A percentile compares a stretch with the other conserved stretches of the same genome.
Conservation (phyloP, 1,284 basidiomycete species). For the Caloboletus firmus region DNA sequence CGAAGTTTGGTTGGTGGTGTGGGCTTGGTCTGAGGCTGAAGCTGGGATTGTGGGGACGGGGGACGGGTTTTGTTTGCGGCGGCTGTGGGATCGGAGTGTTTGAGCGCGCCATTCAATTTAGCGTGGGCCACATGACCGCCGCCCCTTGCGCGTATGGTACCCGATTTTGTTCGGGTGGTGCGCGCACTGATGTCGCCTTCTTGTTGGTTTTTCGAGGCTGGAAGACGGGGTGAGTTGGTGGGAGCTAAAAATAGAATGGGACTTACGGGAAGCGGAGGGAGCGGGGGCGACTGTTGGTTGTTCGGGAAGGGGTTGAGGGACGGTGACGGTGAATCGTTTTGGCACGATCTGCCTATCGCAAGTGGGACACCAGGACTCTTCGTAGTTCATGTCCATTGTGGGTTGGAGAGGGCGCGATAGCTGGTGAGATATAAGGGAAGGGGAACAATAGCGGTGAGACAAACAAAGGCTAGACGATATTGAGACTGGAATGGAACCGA, state of each 20-base stretch:
- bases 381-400: constrained; percentile 50
- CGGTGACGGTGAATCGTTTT: constrained; percentile 56
- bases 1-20: constrained; percentile 46
- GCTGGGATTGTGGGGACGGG: constrained; percentile 22
- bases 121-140: constrained; percentile 58
- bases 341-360: constrained; percentile 71
- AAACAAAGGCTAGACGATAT: constrained; percentile 8
- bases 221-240: constrained; percentile 18
- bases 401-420: background rate
- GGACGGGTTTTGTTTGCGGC: constrained; percentile 23
- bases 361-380: constrained; percentile 71
- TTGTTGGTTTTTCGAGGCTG: constrained; percentile 32
- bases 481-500: constrained; percentile 17
- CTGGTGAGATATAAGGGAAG: constrained; percentile 12
- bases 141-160: constrained; percentile 41
- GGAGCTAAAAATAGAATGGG: constrained; percentile 25
- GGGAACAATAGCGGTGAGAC: constrained; percentile 23
- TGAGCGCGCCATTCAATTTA: constrained; percentile 54
- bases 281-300: constrained; percentile 25
- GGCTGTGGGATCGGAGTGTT: constrained; percentile 40
- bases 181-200: constrained; percentile 16
- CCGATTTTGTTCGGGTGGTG: constrained; percentile 41
- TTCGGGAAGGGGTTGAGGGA: constrained; percentile 26
- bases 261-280: constrained; percentile 39
- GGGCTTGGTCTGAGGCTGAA: constrained; percentile 28